phyloP scores from a whole-genome alignment of 1,284 basidiomycete genomes.

The Heterobasidion irregulare region DNA sequence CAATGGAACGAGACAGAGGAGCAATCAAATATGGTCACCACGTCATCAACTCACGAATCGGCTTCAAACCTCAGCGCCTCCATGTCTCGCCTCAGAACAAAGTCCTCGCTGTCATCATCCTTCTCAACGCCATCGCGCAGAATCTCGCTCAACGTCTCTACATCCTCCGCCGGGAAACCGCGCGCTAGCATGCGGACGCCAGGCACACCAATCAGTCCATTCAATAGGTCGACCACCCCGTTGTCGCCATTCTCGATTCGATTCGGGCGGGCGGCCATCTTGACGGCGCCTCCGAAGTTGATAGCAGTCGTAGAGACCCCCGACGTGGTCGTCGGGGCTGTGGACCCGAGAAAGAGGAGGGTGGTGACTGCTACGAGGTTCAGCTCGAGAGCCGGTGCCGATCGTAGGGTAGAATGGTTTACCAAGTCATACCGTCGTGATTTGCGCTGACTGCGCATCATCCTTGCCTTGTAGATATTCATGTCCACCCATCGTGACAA shows the following conservation, averaged over 20 bases:
- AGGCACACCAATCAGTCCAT: slow-evolving; percentile 32
- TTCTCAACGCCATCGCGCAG: slow-evolving; percentile 37
- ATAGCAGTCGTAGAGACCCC: slow-evolving; percentile 78
- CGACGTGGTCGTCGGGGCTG: slow-evolving; percentile 75
- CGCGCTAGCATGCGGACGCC: slow-evolving; percentile 27
- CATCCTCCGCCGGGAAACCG: slow-evolving; percentile 7
- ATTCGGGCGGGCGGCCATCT: slow-evolving; percentile 59
- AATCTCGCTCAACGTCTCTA: slow-evolving; percentile 29
- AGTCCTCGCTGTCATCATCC: slow-evolving; percentile 37
- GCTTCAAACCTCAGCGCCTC: slow-evolving; percentile 17
- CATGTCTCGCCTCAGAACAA: slow-evolving; percentile 26
- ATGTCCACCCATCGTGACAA: slow-evolving; percentile 70
- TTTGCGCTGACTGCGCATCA: slow-evolving; percentile 4
- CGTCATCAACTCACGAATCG: slow-evolving; percentile 14
- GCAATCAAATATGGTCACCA: slow-evolving; percentile 11
- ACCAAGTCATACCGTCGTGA: neutral
- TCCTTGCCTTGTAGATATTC: slow-evolving; percentile 43
- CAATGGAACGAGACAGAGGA: slow-evolving; percentile 76
- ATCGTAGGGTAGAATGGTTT: slow-evolving; percentile 51
- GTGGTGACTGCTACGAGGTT: slow-evolving; percentile 83
- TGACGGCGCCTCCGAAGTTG: slow-evolving; percentile 72
- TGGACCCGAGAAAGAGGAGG: slow-evolving; percentile 71
- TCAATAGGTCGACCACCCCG: slow-evolving; percentile 9
- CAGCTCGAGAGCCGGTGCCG: slow-evolving; percentile 72
- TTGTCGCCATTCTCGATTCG: slow-evolving; percentile 36